phyloP scores from a whole-genome alignment of 1,139 yeast genomes.

The Arxiozyma slooffiae region DNA sequence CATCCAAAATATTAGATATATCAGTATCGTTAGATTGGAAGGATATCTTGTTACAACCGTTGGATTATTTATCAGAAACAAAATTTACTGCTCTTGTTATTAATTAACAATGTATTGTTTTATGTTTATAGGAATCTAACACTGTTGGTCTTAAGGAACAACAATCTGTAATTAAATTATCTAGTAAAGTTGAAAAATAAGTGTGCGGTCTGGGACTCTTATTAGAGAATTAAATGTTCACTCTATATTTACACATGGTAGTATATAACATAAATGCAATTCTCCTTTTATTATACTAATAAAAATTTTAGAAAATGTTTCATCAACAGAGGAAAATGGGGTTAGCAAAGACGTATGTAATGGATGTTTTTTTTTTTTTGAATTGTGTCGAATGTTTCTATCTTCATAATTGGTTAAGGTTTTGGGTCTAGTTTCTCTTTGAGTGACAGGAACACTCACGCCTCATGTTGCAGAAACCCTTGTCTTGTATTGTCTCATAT shows the following conservation, averaged over 20 bases:
- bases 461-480: conserved; percentile 13
- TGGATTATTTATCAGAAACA: neutral
- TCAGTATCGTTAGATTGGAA: neutral
- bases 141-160: neutral
- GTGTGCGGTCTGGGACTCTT: neutral
- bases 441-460: conserved; percentile 9
- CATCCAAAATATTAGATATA: neutral
- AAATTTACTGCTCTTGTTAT: too few relatives aligned
- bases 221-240: neutral
- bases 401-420: neutral
- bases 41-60: neutral
- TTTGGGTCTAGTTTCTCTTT: conserved; percentile 4
- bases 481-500: conserved; percentile 19
- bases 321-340: neutral
- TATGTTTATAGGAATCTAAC: neutral
- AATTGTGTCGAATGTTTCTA: neutral
- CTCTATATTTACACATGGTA: neutral
- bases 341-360: neutral
- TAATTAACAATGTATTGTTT: too few relatives aligned
- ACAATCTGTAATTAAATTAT: neutral
- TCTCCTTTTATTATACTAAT: neutral
- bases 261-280: neutral
- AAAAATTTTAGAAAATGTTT: neutral
- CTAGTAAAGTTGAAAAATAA: neutral
- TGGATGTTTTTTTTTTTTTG: neutral